These are phyloP conservation scores for Leucosporidium scottii DNA, from an alignment of 768 basidiomycete species.

Conservation along the genomic window DNA sequence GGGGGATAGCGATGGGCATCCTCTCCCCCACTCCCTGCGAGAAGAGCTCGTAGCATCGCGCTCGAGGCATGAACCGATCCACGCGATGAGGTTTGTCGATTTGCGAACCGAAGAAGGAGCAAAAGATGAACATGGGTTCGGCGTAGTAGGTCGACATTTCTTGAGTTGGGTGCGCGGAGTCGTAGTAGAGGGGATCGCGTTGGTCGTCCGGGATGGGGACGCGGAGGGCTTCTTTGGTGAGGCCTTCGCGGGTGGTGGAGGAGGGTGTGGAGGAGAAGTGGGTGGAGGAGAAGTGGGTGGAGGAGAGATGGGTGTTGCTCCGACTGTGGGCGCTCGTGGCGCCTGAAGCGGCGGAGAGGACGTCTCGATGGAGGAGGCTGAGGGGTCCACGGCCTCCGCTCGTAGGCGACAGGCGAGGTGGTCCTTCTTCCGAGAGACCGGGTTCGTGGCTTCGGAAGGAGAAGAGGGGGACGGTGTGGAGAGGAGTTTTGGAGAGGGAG, in stretches of 20 bases:
- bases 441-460: slow-evolving; percentile 48
- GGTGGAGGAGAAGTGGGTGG: neutral
- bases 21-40: slow-evolving; percentile 16
- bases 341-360: slow-evolving; percentile 2
- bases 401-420: no score
- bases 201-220: slow-evolving; percentile 27
- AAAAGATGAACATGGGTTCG: slow-evolving; percentile 43
- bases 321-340: neutral
- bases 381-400: neutral
- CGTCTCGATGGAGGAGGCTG: neutral
- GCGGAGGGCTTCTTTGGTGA: neutral
- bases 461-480: slow-evolving; percentile 90
- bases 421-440: slow-evolving; percentile 1
- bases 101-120: slow-evolving; percentile 44
- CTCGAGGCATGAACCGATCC: slow-evolving; percentile 77
- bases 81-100: slow-evolving; percentile 46
- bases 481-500: slow-evolving; percentile 77
- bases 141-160: slow-evolving; percentile 56
- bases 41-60: slow-evolving; percentile 48
- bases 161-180: slow-evolving; percentile 5
- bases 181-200: slow-evolving; percentile 34
- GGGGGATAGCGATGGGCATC: slow-evolving; percentile 12
- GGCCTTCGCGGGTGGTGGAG: neutral
- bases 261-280: neutral
- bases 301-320: neutral